Base-by-base conservation (phyloP, 768 basidiomycete species). In the Rhodosporidiobolus odoratus region DNA sequence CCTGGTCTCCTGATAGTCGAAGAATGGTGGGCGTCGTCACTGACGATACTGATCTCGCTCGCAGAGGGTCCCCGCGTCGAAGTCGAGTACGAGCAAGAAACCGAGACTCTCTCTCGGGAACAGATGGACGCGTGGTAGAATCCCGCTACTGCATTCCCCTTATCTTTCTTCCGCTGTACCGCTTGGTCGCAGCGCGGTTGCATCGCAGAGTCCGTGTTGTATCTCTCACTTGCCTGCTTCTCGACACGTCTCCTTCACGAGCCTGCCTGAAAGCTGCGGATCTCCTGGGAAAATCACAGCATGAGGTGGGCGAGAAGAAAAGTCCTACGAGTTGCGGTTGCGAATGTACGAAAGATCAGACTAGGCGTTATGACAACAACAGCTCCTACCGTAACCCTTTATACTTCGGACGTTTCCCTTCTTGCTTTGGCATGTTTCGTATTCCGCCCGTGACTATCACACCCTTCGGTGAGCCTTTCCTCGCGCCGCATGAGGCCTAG, bases 71-170 rank as follows among this genome's bases (percentile, higher is more conserved):
- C 92, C 27, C 84, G 88, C 73, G 88, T 98, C 77, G 91, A 97
- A 79, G 88, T 98, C 76, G 95, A 97, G 80, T 96, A 96, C 86
- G 94, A 98, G 80, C 86, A 91, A 79, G 94, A 96, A 81, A 83
- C 89, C 80, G 91, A 80, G 59, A 27, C 70, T 56, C n/a, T 72
- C n/a, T 47, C 61, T 12, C 61, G 50, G 0, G 30, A 32, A 32
- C 35, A 58, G 38, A 72, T 67, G 65, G 65, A 66, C 37, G 48
- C 60, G 38, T 66, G 65, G 70, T 67, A n/a, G 25, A 17, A n/a
- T n/a, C n/a, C n/a, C n/a, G n/a, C n/a, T 30, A 45, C 43, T 45
- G 13, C 43, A 12, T 45, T 13, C 50, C 25, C 50, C 25, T 25
- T 25, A 9, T 25, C 16, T 8, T 57, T 57, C 35, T 57, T 12